A percentile compares a stretch with the other conserved stretches of the same genome.
Conservation (phyloP, 2,329 filamentous ascomycete species). For the Ceratocystiopsis brevicomis region DNA sequence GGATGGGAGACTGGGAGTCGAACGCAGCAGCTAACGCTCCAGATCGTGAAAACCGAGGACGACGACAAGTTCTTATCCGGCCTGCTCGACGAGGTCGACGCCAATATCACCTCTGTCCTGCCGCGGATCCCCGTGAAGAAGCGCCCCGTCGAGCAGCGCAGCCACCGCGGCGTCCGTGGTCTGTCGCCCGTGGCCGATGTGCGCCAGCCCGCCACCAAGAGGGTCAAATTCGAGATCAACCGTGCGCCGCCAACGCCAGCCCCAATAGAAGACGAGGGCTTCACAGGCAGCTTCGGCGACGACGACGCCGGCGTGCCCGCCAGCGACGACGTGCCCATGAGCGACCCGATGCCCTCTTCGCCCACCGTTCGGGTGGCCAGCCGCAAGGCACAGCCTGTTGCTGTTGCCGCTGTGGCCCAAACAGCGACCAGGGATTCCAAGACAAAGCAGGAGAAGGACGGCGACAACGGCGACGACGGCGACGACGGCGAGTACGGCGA, state of each 20-base stretch:
- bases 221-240: slow-evolving; percentile 32
- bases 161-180: slow-evolving; percentile 33
- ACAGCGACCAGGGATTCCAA: not conserved
- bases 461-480: no score
- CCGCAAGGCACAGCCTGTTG: slow-evolving; percentile 40
- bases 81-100: slow-evolving; percentile 74
- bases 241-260: slow-evolving; percentile 18
- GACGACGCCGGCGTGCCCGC: slow-evolving; percentile 28
- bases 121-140: slow-evolving; percentile 42
- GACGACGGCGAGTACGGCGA: slow-evolving; percentile 51
- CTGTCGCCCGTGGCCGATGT: slow-evolving; percentile 54
- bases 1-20: no score
- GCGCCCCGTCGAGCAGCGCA: slow-evolving; percentile 58
- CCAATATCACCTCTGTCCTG: slow-evolving; percentile 39
- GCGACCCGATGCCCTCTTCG: slow-evolving; percentile 68
- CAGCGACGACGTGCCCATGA: slow-evolving; percentile 47
- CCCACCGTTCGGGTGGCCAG: slow-evolving; percentile 63
- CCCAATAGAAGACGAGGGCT: slow-evolving; percentile 27
- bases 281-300: slow-evolving; percentile 31
- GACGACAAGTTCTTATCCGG: slow-evolving; percentile 76
- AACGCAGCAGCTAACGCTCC: not conserved
- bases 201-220: slow-evolving; percentile 37
- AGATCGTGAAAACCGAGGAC: slow-evolving; percentile 65
- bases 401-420: slow-evolving; percentile 2
- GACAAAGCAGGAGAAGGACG: slow-evolving; percentile 21